phyloP scores from a whole-genome alignment of 176 grass and related monocot genomes.

The Oryza coarctata region DNA sequence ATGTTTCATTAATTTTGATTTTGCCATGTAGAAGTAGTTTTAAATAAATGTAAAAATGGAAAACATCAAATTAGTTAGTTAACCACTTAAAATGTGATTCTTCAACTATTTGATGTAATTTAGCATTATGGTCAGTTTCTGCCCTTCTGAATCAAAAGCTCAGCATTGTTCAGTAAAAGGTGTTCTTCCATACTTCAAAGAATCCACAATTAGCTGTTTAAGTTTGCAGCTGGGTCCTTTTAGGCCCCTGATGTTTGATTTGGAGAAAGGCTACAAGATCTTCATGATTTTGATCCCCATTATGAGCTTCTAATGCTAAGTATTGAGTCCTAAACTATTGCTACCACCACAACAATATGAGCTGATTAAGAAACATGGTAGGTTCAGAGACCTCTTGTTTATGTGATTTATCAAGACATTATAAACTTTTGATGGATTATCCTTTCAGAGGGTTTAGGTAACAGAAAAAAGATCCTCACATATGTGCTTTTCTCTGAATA shows the following conservation, averaged over 20 bases:
- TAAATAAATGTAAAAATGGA: neutral
- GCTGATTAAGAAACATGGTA: neutral
- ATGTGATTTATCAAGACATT: neutral
- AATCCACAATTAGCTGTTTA: slow-evolving; percentile 4
- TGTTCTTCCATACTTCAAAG: neutral
- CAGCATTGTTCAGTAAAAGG: neutral
- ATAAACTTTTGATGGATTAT: neutral
- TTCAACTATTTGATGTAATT: slow-evolving; percentile 10
- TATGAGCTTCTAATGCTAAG: slow-evolving; percentile 9
- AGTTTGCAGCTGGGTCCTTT: slow-evolving; percentile 16
- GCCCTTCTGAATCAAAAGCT: neutral
- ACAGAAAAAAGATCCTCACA: neutral
- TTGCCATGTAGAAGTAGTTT: neutral
- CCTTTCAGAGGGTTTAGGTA: neutral
- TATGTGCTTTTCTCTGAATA: neutral
- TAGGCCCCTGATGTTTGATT: slow-evolving; percentile 7
- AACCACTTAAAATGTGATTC: neutral
- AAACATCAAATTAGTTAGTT: neutral
- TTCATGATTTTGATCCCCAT: slow-evolving; percentile 32
- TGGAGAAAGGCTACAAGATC: slow-evolving; percentile 15
- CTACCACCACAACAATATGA: neutral
- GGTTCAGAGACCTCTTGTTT: neutral
- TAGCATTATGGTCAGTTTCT: slow-evolving; percentile 21
- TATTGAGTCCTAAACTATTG: slow-evolving; percentile 2
- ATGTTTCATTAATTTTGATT: neutral